These are phyloP conservation scores for Fusarium mundagurra DNA, from an alignment of 2,329 filamentous ascomycete species.

Conservation along the genomic window DNA sequence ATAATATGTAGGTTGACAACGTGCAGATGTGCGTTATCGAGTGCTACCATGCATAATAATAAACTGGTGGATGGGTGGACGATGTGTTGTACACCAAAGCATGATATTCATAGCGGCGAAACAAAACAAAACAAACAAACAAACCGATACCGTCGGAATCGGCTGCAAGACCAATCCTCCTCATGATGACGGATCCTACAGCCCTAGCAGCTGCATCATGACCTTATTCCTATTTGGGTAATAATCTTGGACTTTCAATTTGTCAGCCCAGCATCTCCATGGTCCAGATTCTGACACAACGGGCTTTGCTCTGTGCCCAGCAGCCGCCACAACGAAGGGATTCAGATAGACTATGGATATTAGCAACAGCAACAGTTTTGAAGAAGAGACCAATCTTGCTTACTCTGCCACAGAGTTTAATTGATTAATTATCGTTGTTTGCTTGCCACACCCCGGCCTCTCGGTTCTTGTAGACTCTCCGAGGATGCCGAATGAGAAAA, in stretches of 20 bases:
- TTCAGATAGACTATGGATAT: neutral
- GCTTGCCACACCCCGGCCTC: constrained; percentile 24
- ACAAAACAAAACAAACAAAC: neutral
- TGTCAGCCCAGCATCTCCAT: constrained; percentile 22
- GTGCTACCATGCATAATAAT: neutral
- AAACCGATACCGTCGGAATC: neutral
- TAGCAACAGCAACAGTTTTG: neutral
- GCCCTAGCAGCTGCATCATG: constrained; percentile 20
- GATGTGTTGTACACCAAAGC: neutral
- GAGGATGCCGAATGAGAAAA: constrained; percentile 31
- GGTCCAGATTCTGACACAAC: neutral
- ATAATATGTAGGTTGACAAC: constrained; percentile 1
- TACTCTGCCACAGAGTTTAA: neutral
- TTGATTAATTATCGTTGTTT: constrained; percentile 6
- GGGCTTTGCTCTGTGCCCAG: neutral
- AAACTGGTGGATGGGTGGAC: neutral
- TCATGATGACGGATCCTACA: constrained; percentile 19
- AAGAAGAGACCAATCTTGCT: neutral
- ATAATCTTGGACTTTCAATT: constrained; percentile 23
- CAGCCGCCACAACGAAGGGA: neutral
- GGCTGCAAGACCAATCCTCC: neutral
- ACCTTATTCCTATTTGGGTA: constrained; percentile 18
- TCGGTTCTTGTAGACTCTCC: constrained; percentile 30
- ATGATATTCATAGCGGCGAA: neutral
- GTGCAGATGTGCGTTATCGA: neutral